Evolutionary conservation across 2,329 filamentous ascomycete genomes (phyloP).

Genomic region (Penicillium capsulatum): DNA sequence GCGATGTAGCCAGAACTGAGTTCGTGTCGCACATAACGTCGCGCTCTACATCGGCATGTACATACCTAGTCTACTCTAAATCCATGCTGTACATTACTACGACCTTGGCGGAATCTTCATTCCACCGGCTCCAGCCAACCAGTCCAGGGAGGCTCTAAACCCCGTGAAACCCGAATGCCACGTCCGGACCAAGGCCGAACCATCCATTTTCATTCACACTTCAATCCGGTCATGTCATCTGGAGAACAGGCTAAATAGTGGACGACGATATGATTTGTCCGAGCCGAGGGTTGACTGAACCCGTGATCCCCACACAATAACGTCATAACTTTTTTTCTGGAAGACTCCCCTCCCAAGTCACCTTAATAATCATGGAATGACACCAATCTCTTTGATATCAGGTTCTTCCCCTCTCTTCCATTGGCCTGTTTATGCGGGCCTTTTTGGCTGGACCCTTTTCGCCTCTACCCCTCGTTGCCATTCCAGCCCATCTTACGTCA

Average conservation of each 20-base stretch:
- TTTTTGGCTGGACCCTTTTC: conserved; percentile 20
- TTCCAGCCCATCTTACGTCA: conserved; percentile 17
- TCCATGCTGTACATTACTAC: conserved; percentile 1
- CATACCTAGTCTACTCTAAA: not conserved
- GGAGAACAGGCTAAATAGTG: not conserved
- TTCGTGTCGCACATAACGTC: no score
- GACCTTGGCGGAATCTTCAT: not conserved
- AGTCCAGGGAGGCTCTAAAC: not conserved
- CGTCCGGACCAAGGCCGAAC: no score
- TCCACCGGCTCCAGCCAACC: no score
- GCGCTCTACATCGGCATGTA: not conserved
- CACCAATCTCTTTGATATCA: conserved; percentile 14
- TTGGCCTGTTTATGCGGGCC: conserved; percentile 10
- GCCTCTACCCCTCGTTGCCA: conserved; percentile 16
- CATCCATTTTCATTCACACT: no score
- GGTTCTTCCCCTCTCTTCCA: conserved; percentile 10
- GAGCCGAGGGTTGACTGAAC: conserved; percentile 12
- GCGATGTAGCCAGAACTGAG: no score
- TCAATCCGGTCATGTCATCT: no score
- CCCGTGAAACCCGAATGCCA: not conserved
- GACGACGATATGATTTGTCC: conserved; percentile 1
- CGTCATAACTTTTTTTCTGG: conserved; percentile 23
- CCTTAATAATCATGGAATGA: conserved; percentile 23
- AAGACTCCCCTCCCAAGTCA: conserved; percentile 16
- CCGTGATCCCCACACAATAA: conserved; percentile 28